These are phyloP conservation scores for Alternaria hordeiaustralica DNA, from an alignment of 2,329 filamentous ascomycete genomes.

Conservation along the genomic window DNA sequence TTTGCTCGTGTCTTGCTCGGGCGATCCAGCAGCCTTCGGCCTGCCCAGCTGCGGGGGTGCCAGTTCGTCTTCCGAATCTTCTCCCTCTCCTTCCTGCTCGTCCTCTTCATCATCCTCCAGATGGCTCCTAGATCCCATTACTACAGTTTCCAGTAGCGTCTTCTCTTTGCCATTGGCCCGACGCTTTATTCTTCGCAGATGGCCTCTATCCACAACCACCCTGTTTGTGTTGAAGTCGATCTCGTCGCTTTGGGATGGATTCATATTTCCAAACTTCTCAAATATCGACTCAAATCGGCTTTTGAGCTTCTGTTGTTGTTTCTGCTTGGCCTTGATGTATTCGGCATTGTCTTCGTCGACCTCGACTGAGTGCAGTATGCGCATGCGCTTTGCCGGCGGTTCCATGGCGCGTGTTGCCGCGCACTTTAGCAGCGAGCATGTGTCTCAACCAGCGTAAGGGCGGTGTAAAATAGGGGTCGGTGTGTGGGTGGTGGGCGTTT, in stretches of 20 bases:
- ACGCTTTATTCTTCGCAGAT: constrained; percentile 66
- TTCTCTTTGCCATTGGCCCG: constrained; percentile 30
- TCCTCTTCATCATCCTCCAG: constrained; percentile 49
- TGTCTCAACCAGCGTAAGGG: background rate
- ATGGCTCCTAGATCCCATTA: constrained; percentile 39
- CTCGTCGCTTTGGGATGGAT: constrained; percentile 83
- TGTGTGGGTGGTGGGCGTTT: constrained; percentile 22
- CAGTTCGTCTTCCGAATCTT: constrained; percentile 39
- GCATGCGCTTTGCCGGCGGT: constrained; percentile 65
- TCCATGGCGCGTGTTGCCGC: constrained; percentile 56
- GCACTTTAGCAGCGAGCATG: background rate
- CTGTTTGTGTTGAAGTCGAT: constrained; percentile 83
- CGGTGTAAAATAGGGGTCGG: background rate
- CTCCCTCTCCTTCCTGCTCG: constrained; percentile 22
- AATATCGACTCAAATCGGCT: constrained; percentile 89
- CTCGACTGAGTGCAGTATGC: constrained; percentile 52
- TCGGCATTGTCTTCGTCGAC: constrained; percentile 42
- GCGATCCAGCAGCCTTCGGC: constrained; percentile 5
- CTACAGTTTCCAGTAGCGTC: constrained; percentile 31
- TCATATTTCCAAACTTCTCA: constrained; percentile 84
- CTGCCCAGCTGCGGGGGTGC: constrained; percentile 28
- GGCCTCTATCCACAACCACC: constrained; percentile 90
- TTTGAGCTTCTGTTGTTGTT: constrained; percentile 52
- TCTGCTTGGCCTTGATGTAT: constrained; percentile 48
- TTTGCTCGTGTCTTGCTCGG: background rate